Conservation (phyloP, 192 early-diverging fungal species). For the Podila clonocystis region DNA sequence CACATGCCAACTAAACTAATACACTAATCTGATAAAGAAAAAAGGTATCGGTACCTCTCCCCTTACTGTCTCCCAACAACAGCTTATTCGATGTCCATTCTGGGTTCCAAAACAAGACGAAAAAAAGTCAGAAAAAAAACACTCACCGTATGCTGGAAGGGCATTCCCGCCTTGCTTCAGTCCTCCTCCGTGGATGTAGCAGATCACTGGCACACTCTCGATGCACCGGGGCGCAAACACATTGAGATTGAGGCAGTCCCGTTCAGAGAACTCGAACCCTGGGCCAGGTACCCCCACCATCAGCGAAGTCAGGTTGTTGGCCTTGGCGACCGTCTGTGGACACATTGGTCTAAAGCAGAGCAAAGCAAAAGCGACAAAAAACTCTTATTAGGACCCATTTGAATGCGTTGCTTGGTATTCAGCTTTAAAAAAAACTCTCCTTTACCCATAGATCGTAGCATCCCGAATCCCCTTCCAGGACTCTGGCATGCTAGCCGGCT, state of each 20-base stretch:
- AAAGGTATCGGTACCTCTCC: too few relatives aligned
- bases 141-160: slow-evolving; percentile 38
- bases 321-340: slow-evolving; percentile 20
- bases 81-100: not conserved
- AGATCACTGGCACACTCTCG: slow-evolving; percentile 34
- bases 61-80: too few relatives aligned
- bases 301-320: slow-evolving; percentile 31
- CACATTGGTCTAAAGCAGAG: slow-evolving; percentile 34
- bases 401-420: not conserved
- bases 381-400: not conserved
- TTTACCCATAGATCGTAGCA: slow-evolving; percentile 39
- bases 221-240: slow-evolving; percentile 33
- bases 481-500: slow-evolving; percentile 20
- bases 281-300: slow-evolving; percentile 38
- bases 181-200: slow-evolving; percentile 44
- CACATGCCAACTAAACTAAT: too few relatives aligned
- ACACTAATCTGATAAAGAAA: too few relatives aligned
- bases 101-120: not conserved
- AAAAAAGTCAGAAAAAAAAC: not conserved
- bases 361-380: not conserved
- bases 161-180: slow-evolving; percentile 36
- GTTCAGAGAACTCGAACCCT: slow-evolving; percentile 44
- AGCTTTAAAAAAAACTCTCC: not conserved
- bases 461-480: slow-evolving; percentile 39
- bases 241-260: slow-evolving; percentile 43